Evolutionary conservation across 1,139 yeast genomes (phyloP), one percentile per base, ranked within the genome.

Genomic region (Sugiyamaella paludigena): DNA sequence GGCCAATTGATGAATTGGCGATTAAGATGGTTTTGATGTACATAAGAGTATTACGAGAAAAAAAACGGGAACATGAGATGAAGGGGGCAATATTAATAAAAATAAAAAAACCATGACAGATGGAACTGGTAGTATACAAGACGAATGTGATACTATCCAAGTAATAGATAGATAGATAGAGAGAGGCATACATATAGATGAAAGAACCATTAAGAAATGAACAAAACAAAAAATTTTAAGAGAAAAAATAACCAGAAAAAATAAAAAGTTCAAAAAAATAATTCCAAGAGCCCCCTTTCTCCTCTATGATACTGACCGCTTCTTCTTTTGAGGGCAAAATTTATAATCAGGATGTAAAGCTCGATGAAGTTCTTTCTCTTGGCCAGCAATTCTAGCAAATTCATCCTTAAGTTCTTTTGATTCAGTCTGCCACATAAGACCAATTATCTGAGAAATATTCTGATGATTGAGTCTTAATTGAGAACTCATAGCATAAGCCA

Each of bases 401-500:
- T 63, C 61, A 30, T 68, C 67, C 58, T 72, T 73, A 40, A 72
- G 68, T 15, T 61, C 63, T 39, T 59, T 58, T 12, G 63, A 52
- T 55, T 75, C 79, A 0, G 77, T 71, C 47, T 70, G 68, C 80
- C 80, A 76, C 70, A 76, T 62, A 38, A 72, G 65, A 0, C 79
- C 73, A 29, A 75, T 72, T 40, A 74, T 71, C 47, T 73, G 75
- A 8, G 73, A 67, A 43, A 73, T 65, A 48, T 65, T 58, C 54
- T 72, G 76, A 46, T 73, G 76, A 51, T 72, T 70, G 45, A 71
- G 63, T 57, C 66, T 66, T 43, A 72, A 58, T 35, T 71, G 60
- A 31, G 69, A 66, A 33, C 71, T 62, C 29, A 70, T 62, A 8
- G 74, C 72, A 31, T 71, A 65, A 2, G 74, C 66, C 57, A 71